Evolutionary conservation across 441 rosid species (phyloP).

Genomic region (Lepidium campestre): DNA sequence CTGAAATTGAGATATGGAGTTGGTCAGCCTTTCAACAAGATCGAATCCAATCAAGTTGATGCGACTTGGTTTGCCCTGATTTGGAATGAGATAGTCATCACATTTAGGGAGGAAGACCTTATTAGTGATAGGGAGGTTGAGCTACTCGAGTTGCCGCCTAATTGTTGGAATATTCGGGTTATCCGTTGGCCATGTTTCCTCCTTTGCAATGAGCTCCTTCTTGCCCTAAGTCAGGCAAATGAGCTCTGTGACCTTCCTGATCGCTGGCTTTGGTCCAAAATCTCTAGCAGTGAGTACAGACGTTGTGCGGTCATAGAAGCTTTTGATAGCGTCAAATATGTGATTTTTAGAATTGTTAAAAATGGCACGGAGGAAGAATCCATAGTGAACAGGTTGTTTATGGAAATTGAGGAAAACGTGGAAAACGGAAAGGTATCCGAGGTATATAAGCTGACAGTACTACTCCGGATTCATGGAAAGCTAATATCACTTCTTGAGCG

Average conservation of each 20-base stretch:
- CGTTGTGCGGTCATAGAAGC: constrained; percentile 69
- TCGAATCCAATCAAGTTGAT: constrained; percentile 63
- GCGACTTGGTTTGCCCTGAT: constrained; percentile 59
- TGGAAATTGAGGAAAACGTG: constrained; percentile 39
- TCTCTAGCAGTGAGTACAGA: constrained; percentile 55
- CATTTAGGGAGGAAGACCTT: constrained; percentile 66
- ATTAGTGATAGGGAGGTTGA: constrained; percentile 56
- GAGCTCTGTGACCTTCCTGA: constrained; percentile 58
- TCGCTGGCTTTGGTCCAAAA: constrained; percentile 58
- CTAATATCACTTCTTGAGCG: constrained; percentile 45
- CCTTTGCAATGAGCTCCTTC: constrained; percentile 59
- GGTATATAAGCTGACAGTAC: constrained; percentile 33
- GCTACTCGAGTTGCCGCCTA: constrained; percentile 59
- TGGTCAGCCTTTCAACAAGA: constrained; percentile 58
- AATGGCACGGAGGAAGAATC: constrained; percentile 50
- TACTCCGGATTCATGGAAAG: constrained; percentile 42
- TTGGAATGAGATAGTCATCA: constrained; percentile 57
- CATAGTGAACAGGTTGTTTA: constrained; percentile 38
- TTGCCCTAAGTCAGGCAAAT: constrained; percentile 53
- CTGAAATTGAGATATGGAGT: constrained; percentile 60
- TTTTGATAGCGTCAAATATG: constrained; percentile 50
- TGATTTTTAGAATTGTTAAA: constrained; percentile 42
- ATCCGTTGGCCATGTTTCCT: constrained; percentile 72
- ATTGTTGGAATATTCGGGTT: constrained; percentile 59
- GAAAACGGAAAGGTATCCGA: constrained; percentile 39